phyloP scores from a whole-genome alignment of 2,329 filamentous ascomycete species.

The Penicillium sp. region DNA sequence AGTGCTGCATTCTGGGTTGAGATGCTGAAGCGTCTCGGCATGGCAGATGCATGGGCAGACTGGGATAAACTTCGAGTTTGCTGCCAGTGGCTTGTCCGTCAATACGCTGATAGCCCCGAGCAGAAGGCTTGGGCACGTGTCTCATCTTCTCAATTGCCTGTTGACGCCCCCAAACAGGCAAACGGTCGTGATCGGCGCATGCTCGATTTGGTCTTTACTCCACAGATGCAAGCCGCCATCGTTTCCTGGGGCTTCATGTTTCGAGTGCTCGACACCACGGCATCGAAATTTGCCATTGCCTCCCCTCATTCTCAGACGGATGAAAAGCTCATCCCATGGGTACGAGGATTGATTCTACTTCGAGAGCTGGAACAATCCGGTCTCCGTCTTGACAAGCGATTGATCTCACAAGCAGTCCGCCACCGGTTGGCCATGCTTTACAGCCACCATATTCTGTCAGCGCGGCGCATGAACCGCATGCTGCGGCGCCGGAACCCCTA shows the following conservation, averaged over 20 bases:
- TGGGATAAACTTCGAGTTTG: conserved; percentile 54
- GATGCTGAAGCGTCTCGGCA: conserved; percentile 59
- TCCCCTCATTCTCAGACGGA: conserved; percentile 14
- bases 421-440: conserved; percentile 41
- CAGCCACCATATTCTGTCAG: conserved; percentile 31
- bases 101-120: conserved; percentile 33
- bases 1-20: conserved; percentile 55
- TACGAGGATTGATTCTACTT: conserved; percentile 42
- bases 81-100: conserved; percentile 51
- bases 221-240: conserved; percentile 47
- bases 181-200: conserved; percentile 22
- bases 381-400: conserved; percentile 30
- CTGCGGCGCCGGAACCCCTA: conserved; percentile 40
- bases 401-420: conserved; percentile 36
- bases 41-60: conserved; percentile 45
- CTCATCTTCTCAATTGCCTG: conserved; percentile 2
- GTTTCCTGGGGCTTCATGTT: conserved; percentile 52
- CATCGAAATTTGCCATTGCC: conserved; percentile 19
- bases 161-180: not conserved
- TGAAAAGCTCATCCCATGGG: conserved; percentile 37
- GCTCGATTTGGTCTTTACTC: conserved; percentile 45
- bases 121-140: conserved; percentile 8
- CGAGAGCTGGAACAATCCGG: conserved; percentile 39
- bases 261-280: conserved; percentile 24
- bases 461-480: conserved; percentile 35